phyloP scores from a whole-genome alignment of 805 yeast genomes.

The Nakazawaea wyomingensis region DNA sequence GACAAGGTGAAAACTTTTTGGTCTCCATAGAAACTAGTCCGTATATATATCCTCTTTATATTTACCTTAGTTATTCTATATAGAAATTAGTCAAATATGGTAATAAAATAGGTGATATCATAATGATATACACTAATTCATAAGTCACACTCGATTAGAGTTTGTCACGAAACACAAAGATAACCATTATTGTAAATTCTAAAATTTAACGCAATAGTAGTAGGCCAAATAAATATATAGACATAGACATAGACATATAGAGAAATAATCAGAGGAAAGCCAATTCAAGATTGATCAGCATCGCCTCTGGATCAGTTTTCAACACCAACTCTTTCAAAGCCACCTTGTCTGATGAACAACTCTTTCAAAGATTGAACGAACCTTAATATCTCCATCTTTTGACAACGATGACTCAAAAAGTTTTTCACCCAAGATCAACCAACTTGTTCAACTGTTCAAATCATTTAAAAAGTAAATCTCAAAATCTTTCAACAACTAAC shows the following conservation, averaged over 20 bases:
- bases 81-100: too few species aligned
- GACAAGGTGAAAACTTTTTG: too few species aligned
- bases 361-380: conserved; percentile 38
- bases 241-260: conserved; percentile 8
- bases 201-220: too few species aligned
- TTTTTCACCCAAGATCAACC: conserved; percentile 31
- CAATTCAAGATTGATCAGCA: conserved; percentile 38
- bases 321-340: conserved; percentile 29
- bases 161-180: too few species aligned
- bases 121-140: too few species aligned
- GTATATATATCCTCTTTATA: too few species aligned
- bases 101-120: too few species aligned
- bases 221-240: neutral
- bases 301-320: conserved; percentile 27
- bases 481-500: conserved; percentile 29
- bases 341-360: conserved; percentile 35
- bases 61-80: too few species aligned
- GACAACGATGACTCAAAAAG: too few species aligned
- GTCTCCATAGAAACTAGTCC: too few species aligned
- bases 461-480: conserved; percentile 32
- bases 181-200: too few species aligned
- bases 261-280: conserved; percentile 42
- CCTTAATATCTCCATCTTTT: conserved; percentile 36
- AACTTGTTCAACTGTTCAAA: conserved; percentile 39
- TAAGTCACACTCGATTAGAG: too few species aligned